Conservation (phyloP, 2,329 filamentous ascomycete species). For the Neobulgaria alba region DNA sequence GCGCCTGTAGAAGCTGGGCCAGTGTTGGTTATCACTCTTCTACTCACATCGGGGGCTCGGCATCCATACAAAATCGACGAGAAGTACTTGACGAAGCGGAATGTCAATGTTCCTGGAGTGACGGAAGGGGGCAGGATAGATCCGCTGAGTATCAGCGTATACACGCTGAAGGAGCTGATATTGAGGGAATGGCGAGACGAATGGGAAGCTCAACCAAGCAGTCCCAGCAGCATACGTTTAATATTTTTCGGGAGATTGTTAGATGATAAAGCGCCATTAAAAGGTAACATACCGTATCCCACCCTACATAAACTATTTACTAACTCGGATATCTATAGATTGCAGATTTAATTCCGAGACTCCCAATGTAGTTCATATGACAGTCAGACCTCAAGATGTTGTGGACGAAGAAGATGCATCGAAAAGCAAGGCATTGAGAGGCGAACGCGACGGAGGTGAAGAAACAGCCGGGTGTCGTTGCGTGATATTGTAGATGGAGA, state of each 20-base stretch:
- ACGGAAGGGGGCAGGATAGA: constrained; percentile 54
- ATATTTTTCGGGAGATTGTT: constrained; percentile 88
- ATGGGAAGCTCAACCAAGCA: constrained; percentile 81
- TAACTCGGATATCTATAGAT: constrained; percentile 41
- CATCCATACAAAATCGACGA: constrained; percentile 88
- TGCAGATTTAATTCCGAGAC: constrained; percentile 67
- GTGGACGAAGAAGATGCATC: constrained; percentile 57
- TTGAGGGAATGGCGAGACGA: constrained; percentile 86
- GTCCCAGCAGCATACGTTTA: constrained; percentile 79
- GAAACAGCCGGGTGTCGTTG: constrained; percentile 54
- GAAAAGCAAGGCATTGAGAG: constrained; percentile 25
- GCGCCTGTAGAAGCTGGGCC: constrained; percentile 31
- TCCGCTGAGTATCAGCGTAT: constrained; percentile 84
- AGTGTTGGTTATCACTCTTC: constrained; percentile 66
- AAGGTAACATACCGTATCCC: constrained; percentile 46
- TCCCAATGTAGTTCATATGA: constrained; percentile 91
- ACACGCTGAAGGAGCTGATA: constrained; percentile 90
- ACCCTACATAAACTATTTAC: neutral
- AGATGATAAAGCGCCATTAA: constrained; percentile 78
- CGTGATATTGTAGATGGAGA: constrained; percentile 45
- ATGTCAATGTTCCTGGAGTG: constrained; percentile 64
- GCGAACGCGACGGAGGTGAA: constrained; percentile 45
- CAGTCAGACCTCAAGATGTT: constrained; percentile 75
- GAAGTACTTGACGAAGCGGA: constrained; percentile 73
- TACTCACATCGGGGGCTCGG: constrained; percentile 72